Evolutionary conservation across 352 stramenopile genomes (phyloP), one percentile per base, ranked within the genome.

Genomic region (Pythium myriotylum): DNA sequence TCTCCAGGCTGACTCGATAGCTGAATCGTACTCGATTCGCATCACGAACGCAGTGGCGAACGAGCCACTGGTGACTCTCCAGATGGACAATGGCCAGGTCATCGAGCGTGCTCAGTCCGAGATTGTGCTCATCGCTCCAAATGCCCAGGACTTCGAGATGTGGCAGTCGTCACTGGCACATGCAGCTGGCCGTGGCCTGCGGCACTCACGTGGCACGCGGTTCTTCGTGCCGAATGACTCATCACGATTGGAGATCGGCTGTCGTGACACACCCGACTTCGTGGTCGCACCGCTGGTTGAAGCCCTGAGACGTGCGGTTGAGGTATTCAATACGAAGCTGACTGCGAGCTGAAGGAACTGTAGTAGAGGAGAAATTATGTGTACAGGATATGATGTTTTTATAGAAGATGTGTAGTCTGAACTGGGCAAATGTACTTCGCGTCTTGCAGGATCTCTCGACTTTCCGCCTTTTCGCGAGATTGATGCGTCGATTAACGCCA

Each of bases 131-230:
- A 62, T 92, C 20, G 81, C 85, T 13, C 57, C 77, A 0, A 86
- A 69, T 1, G 67, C 72, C 0, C 80, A 93, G 40, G 87, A 95
- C 55, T 88, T 95, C 49, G 82, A 95, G 62, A 94, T 95, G 84
- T 95, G 87, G 87, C 81, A 93, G 69, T 93, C 85, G 56, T 94
- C 87, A 33, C 54, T 95, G 9, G 84, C 86, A 4, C 84, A 95
- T 42, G 87, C 85, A 0, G 84, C 84, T 6, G 87, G 87, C 4
- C 88, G 91, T 49, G 85, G 84, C 2, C 77, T 94, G 65, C 85
- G 85, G 4, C 74, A 94, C 59, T 94, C 87, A 35, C 77, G 83
- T 29, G 85, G 85, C 43, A 95, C 80, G 33, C 85, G 87, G 35
- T 95, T 94, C 51, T 94, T 91, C 50, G 81, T 91, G n/a, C 78